Percentiles rank a stretch among this genome's conserved stretches.
Conservation (phyloP, 1,284 basidiomycete genomes). For the Apiotrichum domesticum region DNA sequence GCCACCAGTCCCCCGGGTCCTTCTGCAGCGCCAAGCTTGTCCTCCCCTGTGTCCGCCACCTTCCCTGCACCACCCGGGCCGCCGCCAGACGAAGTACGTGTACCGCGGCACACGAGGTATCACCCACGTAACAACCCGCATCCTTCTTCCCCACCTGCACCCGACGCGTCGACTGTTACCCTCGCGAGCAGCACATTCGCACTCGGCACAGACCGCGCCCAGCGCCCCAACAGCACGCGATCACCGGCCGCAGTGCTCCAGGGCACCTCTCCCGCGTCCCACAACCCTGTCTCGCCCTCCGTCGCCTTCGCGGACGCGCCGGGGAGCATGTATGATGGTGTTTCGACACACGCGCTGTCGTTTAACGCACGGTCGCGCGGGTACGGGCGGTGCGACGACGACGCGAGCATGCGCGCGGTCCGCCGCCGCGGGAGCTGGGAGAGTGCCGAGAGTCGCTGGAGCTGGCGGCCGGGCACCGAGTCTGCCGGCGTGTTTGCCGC, state of each 20-base stretch:
- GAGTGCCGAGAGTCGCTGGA: conserved; percentile 39
- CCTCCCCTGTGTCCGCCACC: conserved; percentile 13
- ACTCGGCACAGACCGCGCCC: conserved; percentile 50
- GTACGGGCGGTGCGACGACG: conserved; percentile 18
- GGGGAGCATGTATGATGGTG: conserved; percentile 9
- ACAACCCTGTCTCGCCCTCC: conserved; percentile 4
- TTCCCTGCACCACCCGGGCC: conserved; percentile 1
- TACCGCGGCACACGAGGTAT: conserved; percentile 78
- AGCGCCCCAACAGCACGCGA: conserved; percentile 11
- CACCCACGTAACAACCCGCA: conserved; percentile 93
- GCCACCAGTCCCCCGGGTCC: conserved; percentile 5
- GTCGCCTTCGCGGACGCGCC: conserved; percentile 13
- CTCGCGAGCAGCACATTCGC: conserved; percentile 87
- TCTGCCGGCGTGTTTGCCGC: conserved; percentile 1
- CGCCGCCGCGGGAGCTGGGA: conserved; percentile 31
- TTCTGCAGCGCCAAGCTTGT: not conserved
- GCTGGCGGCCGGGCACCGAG: conserved; percentile 21
- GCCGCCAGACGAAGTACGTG: conserved; percentile 32
- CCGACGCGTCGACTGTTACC: conserved; percentile 87
- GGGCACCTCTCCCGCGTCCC: not conserved
- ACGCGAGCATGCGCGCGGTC: conserved; percentile 25
- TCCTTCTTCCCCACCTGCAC: conserved; percentile 77
- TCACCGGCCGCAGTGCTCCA: not conserved
- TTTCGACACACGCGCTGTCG: conserved; percentile 13
- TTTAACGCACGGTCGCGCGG: conserved; percentile 8